Evolutionary conservation across 139 green algal genomes (phyloP).

Genomic region (Closterium sp.): DNA sequence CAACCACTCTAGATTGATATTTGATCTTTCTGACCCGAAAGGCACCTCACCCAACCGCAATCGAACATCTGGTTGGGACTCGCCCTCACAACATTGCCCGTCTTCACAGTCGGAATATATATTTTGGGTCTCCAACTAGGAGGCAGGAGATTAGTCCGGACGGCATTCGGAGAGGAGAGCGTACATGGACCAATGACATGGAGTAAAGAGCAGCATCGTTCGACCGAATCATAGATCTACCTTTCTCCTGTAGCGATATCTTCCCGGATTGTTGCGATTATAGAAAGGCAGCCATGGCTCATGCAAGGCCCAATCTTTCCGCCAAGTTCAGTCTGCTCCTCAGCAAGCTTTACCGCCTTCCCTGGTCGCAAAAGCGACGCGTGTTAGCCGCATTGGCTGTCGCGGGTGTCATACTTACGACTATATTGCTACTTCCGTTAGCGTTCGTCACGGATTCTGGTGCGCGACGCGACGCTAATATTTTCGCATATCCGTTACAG

Average conservation of each 20-base stretch:
- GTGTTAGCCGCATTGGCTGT: not conserved
- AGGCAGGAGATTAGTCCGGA: not conserved
- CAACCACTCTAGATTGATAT: too few species aligned
- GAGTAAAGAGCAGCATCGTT: not conserved
- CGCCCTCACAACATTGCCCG: too few species aligned
- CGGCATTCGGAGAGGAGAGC: too few species aligned
- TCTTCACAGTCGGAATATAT: too few species aligned
- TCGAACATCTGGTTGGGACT: too few species aligned
- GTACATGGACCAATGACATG: not conserved
- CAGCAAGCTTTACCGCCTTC: not conserved
- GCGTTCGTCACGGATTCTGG: not conserved
- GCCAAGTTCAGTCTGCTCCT: not conserved
- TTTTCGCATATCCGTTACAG: not conserved
- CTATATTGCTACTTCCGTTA: not conserved
- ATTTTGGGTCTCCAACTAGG: too few species aligned
- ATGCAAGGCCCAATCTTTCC: not conserved
- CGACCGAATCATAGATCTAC: not conserved
- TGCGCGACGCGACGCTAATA: not conserved
- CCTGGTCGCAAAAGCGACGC: not conserved
- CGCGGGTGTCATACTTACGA: not conserved
- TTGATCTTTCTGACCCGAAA: too few species aligned
- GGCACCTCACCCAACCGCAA: too few species aligned
- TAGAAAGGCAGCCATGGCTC: not conserved
- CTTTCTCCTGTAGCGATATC: too few species aligned
- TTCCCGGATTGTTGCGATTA: too few species aligned